Evolutionary conservation across 2,329 filamentous ascomycete species (phyloP), one percentile per base, ranked within the genome.

Genomic region (Fusarium chaquense): DNA sequence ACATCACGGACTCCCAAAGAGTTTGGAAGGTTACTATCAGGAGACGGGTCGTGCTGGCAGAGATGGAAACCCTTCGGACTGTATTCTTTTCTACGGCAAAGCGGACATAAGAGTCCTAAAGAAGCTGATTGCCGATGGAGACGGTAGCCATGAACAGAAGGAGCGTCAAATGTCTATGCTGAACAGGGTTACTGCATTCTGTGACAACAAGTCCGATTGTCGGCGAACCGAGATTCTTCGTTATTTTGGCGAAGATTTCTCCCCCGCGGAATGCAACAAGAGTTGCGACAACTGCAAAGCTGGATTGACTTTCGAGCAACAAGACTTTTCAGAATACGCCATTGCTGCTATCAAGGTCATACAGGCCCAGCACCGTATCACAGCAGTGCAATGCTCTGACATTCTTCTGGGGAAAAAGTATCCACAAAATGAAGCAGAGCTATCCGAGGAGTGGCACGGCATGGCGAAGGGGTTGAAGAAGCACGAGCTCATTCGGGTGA

Each of bases 21-120:
- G 93, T 74, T 83, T 99, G 56, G 96, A 99, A 81, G 96, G 96
- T 1, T 99, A 99, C 79, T 99, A 99, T 76, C 96, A 99, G 78
- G 96, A 99, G 79, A 99, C 96, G 45, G 96, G 96, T 2, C 91
- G 96, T 73, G 96, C 97, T 62, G 96, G 96, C 9, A 89, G 96
- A 77, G 96, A 99, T 78, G 95, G 95, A 11, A 89, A 93, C 71
- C 87, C 86, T 22, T 98, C 96, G 9, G 90, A 92, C 61, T 99
- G 96, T 81, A 96, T 94, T 77, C 86, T 99, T 16, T 98, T 91
- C 80, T 99, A 96, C 75, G 89, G 89, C 45, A 97, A 93, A 75
- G 86, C 83, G 63, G 96, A 99, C 77, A 90, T 91, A 53, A 87
- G 85, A 50, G 86, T 88, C 55, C 83, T 97, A 28, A 90, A 90